Evolutionary conservation across 73 alveolate genomes (phyloP).

Genomic region (Tetrahymena elliotti): DNA sequence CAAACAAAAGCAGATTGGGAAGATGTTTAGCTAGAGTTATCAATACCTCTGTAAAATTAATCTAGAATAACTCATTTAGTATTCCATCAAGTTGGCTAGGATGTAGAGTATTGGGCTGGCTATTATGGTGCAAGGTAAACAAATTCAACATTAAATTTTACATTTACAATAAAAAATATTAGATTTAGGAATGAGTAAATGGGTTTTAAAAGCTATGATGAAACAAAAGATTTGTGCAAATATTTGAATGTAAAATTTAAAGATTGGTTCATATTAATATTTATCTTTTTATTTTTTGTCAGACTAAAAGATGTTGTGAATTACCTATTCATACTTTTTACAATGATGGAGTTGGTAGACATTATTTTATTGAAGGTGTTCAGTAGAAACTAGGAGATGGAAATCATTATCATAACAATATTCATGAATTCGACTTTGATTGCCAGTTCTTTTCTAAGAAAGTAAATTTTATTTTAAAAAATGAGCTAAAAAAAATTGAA

Average conservation of each 20-base stretch:
- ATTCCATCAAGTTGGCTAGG: slow-evolving; percentile 50
- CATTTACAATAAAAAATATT: neutral
- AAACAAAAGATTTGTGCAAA: slow-evolving; percentile 5
- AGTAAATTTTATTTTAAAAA: neutral
- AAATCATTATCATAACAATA: slow-evolving; percentile 9
- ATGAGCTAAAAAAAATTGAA: neutral
- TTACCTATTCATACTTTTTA: slow-evolving; percentile 22
- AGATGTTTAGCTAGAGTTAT: slow-evolving; percentile 2
- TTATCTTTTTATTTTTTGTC: neutral
- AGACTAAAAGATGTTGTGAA: slow-evolving; percentile 25
- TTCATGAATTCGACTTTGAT: slow-evolving; percentile 29
- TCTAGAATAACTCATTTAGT: slow-evolving; percentile 1
- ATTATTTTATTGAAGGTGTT: slow-evolving; percentile 25
- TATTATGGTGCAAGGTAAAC: slow-evolving; percentile 49
- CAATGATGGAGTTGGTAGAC: slow-evolving; percentile 32
- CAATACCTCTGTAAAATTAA: slow-evolving; percentile 1
- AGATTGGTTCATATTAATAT: neutral
- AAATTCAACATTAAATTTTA: neutral
- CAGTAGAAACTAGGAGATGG: neutral
- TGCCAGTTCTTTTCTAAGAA: neutral
- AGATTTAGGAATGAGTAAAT: slow-evolving; percentile 13
- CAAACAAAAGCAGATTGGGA: neutral
- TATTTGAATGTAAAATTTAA: neutral
- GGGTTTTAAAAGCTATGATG: slow-evolving; percentile 16
- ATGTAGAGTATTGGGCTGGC: slow-evolving; percentile 71